phyloP scores from a whole-genome alignment of 129 eudicot species.

The Flaveria robusta region DNA sequence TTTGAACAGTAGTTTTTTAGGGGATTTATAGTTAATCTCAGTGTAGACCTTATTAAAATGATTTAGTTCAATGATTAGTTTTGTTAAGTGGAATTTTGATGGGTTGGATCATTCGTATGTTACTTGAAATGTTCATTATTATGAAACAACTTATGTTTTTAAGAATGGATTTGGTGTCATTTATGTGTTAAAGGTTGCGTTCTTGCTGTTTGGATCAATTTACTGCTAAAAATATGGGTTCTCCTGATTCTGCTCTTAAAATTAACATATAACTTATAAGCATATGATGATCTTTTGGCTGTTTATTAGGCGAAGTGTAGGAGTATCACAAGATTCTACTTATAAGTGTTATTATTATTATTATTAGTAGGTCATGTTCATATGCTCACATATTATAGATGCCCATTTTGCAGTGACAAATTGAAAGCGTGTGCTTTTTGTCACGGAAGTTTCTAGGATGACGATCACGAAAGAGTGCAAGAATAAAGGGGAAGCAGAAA shows the following conservation, averaged over 20 bases:
- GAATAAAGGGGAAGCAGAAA: conserved; percentile 35
- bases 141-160: too few relatives aligned
- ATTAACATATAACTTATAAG: background rate
- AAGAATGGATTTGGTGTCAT: too few relatives aligned
- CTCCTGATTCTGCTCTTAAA: background rate
- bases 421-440: conserved; percentile 27
- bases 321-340: background rate
- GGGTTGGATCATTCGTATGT: background rate
- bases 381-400: background rate
- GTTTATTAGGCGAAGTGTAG: background rate
- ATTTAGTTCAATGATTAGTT: background rate
- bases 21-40: background rate
- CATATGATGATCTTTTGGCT: background rate
- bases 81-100: background rate
- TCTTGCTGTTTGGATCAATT: background rate
- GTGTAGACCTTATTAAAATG: background rate
- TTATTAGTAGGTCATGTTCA: background rate
- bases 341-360: conserved; percentile 3
- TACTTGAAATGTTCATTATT: too few relatives aligned
- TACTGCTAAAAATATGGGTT: background rate
- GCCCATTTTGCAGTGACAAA: conserved; percentile 34
- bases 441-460: conserved; percentile 31
- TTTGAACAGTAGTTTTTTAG: background rate
- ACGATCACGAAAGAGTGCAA: conserved; percentile 41
- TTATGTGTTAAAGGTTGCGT: background rate